Evolutionary conservation across 2,329 filamentous ascomycete species (phyloP).

Genomic region (Myotisia sp.): DNA sequence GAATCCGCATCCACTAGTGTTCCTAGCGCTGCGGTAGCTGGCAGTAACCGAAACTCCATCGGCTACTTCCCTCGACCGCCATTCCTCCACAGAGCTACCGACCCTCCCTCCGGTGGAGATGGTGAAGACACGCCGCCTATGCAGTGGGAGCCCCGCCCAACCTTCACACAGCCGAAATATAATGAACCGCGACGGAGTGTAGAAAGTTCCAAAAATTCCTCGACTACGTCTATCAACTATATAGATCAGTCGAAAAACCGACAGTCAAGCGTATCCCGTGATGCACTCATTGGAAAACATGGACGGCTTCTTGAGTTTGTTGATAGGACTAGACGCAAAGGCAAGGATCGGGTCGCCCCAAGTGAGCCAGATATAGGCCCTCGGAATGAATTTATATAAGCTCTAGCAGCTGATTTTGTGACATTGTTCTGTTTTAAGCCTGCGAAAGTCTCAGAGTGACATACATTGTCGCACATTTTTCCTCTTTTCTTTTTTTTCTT

Average conservation of each 20-base stretch:
- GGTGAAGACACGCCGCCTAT: conserved; percentile 32
- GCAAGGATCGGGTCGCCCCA: conserved; percentile 6
- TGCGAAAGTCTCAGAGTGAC: not conserved
- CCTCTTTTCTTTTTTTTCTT: not conserved
- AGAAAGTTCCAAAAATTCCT: conserved; percentile 34
- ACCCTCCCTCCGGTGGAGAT: conserved; percentile 20
- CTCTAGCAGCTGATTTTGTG: not conserved
- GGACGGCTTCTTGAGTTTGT: conserved; percentile 33
- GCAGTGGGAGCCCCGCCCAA: conserved; percentile 30
- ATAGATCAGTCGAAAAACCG: conserved; percentile 23
- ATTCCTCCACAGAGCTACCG: conserved; percentile 27
- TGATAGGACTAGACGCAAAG: conserved; percentile 10
- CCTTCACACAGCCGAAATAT: conserved; percentile 28
- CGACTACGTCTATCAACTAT: conserved; percentile 32
- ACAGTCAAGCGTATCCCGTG: conserved; percentile 26
- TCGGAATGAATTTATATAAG: conserved; percentile 12
- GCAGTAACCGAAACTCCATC: conserved; percentile 28
- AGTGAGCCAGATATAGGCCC: conserved; percentile 8
- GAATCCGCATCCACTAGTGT: conserved; percentile 21
- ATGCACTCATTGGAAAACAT: conserved; percentile 28
- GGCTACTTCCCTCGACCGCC: conserved; percentile 28
- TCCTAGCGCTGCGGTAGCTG: conserved; percentile 17
- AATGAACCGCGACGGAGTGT: conserved; percentile 29
- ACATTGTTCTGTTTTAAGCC: not conserved
- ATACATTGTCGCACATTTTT: conserved; percentile 1